Percentiles rank a stretch among this genome's conserved stretches.
These are phyloP conservation scores for Dactylonectria macrodidyma DNA, from an alignment of 2,329 filamentous ascomycete genomes.

Conservation along the genomic window DNA sequence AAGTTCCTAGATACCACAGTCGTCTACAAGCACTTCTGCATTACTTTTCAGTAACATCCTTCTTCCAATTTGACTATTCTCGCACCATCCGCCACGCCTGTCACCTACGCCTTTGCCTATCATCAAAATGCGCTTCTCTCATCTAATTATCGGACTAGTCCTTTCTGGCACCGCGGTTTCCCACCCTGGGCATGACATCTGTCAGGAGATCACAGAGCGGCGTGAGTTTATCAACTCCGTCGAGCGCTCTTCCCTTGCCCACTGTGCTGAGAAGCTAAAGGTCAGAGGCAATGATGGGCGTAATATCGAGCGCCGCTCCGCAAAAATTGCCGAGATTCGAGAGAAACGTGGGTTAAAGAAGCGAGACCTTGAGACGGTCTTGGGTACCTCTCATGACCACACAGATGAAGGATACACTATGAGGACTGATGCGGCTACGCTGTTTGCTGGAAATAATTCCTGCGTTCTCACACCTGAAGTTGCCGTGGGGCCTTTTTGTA, in stretches of 20 bases:
- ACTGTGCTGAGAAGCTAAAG: conserved; percentile 63
- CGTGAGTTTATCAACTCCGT: conserved; percentile 57
- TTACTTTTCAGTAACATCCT: too few species aligned
- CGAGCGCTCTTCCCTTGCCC: conserved; percentile 59
- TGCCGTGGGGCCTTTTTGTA: conserved; percentile 64
- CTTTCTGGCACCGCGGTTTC: conserved; percentile 28
- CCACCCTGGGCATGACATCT: conserved; percentile 65
- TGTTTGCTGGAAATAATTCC: conserved; percentile 58
- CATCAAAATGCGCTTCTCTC: too few species aligned
- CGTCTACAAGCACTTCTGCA: too few species aligned
- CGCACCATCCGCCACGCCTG: too few species aligned
- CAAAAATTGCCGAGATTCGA: conserved; percentile 59
- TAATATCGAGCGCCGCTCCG: conserved; percentile 61
- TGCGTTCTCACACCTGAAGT: conserved; percentile 66
- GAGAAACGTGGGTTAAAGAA: conserved; percentile 53
- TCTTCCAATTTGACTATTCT: too few species aligned
- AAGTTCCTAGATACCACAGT: too few species aligned
- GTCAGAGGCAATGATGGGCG: conserved; percentile 60
- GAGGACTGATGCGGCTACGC: conserved; percentile 48
- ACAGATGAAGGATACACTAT: conserved; percentile 52
- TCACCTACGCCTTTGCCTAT: too few species aligned
- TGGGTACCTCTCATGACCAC: conserved; percentile 56
- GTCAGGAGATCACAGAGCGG: conserved; percentile 64
- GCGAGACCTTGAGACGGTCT: conserved; percentile 51
- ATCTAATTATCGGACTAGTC: too few species aligned